Base-by-base conservation (phyloP, 129 eudicot genomes). In the Gnaphalium uliginosum region DNA sequence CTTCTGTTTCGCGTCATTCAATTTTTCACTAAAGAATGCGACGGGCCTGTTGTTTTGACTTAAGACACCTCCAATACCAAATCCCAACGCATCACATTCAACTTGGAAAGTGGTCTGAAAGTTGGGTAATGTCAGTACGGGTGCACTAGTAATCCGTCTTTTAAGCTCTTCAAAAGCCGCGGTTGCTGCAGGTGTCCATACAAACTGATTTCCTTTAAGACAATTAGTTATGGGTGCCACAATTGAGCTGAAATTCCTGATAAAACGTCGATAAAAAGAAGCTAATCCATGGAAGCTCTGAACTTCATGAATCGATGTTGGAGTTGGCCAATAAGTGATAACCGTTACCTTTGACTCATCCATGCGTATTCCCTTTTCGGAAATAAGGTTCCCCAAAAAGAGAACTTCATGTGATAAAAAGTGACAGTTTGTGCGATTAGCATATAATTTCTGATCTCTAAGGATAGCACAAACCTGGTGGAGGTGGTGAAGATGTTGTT, bases 151-250 rank as follows among this genome's bases (percentile, higher is more conserved):
- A 4, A 64, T 46, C 46, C 22, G 21, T 64, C 30, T 29, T 33
- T 27, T 27, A 4, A 64, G 43, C 46, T 30, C 48, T 64, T 61
- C 67, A 30, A 64, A 64, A 27, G 69, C 69, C 22, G 8, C 4
- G 22, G 41, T 22, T 4, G 69, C 69, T 17, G 43, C 46, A 4
- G 43, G 43, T 30, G 69, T 64, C 69, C 69, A 64, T 14, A 61
- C 67, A 61, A 61, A 61, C 33, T 61, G 67, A 61, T 29, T 61
- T 26, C 67, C 39, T 61, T 61, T 61, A 15, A 61, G 33, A 61
- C 67, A 61, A 3, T 61, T 8, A 1, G 67, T 61, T 13, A 61
- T 61, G 18, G 67, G 37, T 9, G 67, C 67, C 17, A 61, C 67
- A 26, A 61, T 61, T 24, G 33, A 24, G 37, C 35, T 24, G 4